These are phyloP conservation scores for Musa troglodytarum DNA, from an alignment of 176 grass and related monocot species.

Conservation along the genomic window DNA sequence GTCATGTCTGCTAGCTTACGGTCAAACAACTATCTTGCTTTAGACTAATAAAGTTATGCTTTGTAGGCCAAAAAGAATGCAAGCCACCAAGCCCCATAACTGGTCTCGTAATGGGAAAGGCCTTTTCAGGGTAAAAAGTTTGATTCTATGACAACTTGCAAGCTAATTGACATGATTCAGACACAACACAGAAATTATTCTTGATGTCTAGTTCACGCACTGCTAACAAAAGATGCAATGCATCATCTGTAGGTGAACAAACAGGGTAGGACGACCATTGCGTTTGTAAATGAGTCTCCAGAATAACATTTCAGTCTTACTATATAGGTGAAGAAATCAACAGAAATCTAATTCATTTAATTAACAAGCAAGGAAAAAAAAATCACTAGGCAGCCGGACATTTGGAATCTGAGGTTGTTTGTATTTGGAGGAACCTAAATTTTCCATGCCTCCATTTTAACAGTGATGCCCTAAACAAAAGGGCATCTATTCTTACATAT, in stretches of 20 bases:
- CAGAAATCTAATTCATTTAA: too few relatives aligned
- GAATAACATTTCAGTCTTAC: too few relatives aligned
- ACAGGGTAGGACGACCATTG: too few relatives aligned
- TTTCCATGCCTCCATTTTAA: too few relatives aligned
- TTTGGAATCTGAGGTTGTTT: too few relatives aligned
- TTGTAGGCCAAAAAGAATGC: neutral
- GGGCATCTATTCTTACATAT: too few relatives aligned
- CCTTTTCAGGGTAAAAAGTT: neutral
- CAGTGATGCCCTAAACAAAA: too few relatives aligned
- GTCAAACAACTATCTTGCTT: conserved; percentile 7
- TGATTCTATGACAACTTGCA: neutral
- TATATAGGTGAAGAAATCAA: too few relatives aligned
- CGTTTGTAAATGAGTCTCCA: too few relatives aligned
- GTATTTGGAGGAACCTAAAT: too few relatives aligned
- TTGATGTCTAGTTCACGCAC: neutral
- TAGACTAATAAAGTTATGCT: neutral
- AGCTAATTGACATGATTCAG: neutral
- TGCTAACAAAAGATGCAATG: neutral
- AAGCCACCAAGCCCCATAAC: neutral
- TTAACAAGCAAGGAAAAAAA: too few relatives aligned
- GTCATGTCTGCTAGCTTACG: conserved; percentile 7
- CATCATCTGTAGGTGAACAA: neutral
- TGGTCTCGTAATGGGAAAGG: neutral
- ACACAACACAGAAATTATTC: neutral
- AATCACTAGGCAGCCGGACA: too few relatives aligned